Evolutionary conservation across 139 green algal genomes (phyloP), one percentile per base, ranked within the genome.

Genomic region (Deuterostichococcus epilithicus): DNA sequence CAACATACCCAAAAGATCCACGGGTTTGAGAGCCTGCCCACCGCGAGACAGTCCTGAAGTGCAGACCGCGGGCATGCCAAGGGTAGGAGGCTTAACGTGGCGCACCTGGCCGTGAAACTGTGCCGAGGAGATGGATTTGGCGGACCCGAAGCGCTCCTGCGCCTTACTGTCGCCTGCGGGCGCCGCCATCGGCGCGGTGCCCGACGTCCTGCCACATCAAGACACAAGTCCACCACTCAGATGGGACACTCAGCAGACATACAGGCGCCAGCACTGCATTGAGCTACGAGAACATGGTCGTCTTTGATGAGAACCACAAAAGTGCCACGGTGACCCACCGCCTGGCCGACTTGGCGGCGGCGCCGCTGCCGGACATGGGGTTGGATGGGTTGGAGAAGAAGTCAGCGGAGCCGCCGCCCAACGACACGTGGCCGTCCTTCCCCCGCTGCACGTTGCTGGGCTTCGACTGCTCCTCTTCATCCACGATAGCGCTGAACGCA

Each of bases 41-140:
- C n/a, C n/a, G n/a, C n/a, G n/a, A n/a, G n/a, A n/a, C n/a, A n/a
- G n/a, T n/a, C n/a, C n/a, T n/a, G n/a, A n/a, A n/a, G n/a, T n/a
- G 45, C 18, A 26, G 45, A 60, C 45, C 13, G 18, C 18, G 45
- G 45, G 45, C 63, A 69, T 69, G 63, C 18, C 10, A 23, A 63
- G 52, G 18, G 10, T 20, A 63, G 18, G 13, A 52, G 13, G 42
- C 42, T n/a, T n/a, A n/a, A n/a, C 42, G 13, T 13, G 5, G 4
- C 34, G 10, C 67, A 84, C 82, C 74, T 73, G 44, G 76, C 79
- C 28, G 45, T 89, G 74, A 67, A 90, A 93, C 81, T 86, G 60
- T 0, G 81, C 60, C 8, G 84, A 92, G 15, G 91, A 96, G 65
- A 98, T 97, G 65, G 91, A 89, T 88, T 98, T 98, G 76, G 94